Percentiles rank a stretch among this genome's conserved stretches.
These are phyloP conservation scores for Podospora tetraspora DNA, from an alignment of 495 filamentous ascomycete species.

Conservation along the genomic window DNA sequence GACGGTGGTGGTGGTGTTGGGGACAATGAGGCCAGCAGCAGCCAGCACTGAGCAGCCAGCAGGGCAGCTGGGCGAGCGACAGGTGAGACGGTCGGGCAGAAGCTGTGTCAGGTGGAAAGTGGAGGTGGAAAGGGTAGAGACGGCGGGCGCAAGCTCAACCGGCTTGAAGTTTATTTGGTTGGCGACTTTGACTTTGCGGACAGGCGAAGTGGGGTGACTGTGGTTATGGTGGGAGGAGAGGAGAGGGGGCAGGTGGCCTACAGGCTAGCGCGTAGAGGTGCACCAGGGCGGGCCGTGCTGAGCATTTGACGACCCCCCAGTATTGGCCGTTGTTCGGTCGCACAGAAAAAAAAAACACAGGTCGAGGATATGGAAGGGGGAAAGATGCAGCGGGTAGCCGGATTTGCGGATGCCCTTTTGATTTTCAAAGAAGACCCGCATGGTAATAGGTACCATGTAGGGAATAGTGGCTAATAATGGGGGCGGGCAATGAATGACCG, in stretches of 20 bases:
- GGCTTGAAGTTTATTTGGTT: not conserved
- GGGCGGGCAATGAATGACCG: not conserved
- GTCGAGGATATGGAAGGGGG: not conserved
- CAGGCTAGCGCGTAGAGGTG: slow-evolving; percentile 10
- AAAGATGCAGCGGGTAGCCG: not conserved
- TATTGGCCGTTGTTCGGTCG: slow-evolving; percentile 3
- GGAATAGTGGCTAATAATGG: not conserved
- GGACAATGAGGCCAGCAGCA: not conserved
- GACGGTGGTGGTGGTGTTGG: not conserved
- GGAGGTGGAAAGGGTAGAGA: not conserved
- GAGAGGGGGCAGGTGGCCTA: slow-evolving; percentile 1
- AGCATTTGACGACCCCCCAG: slow-evolving; percentile 1
- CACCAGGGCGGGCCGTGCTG: slow-evolving; percentile 14
- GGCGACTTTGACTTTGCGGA: not conserved
- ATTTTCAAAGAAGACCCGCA: not conserved
- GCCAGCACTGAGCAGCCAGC: slow-evolving; percentile 2
- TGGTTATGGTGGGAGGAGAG: slow-evolving; percentile 5
- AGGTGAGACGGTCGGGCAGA: not conserved
- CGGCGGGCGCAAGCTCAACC: not conserved
- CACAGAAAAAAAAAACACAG: slow-evolving; percentile 8
- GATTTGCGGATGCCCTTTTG: not conserved
- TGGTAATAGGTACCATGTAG: not conserved
- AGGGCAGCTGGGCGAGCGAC: slow-evolving; percentile 5
- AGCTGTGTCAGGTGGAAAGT: not conserved
- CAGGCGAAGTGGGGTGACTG: slow-evolving; percentile 1